Evolutionary conservation across 306 rosid genomes (phyloP), one percentile per base, ranked within the genome.

Genomic region (Ammopiptanthus mongolicus): DNA sequence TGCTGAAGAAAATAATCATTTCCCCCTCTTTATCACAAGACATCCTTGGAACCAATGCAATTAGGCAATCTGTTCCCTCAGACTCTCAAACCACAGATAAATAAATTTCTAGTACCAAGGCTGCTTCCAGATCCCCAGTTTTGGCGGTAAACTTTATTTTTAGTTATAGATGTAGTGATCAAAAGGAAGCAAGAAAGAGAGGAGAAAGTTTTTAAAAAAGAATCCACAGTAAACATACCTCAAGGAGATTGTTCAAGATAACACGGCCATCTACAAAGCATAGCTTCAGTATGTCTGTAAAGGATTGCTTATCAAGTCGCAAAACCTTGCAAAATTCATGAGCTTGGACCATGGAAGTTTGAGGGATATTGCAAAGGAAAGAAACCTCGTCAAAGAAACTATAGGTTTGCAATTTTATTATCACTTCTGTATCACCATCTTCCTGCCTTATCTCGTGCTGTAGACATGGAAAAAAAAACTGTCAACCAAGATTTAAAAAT

Each of bases 341-440:
- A 66, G 77, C 90, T 33, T 48, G 72, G 46, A 90, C 80, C 2
- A 66, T 78, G 79, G 78, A 86, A 18, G 72, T 75, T 62, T 87
- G 90, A 82, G 85, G 87, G 62, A 73, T 72, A 77, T 86, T 83
- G 74, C 96, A 87, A 69, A 90, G 87, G 36, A 87, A 86, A 39
- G 96, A 90, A 75, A 90, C 68, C 71, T 90, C 90, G 28, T 90
- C 92, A 61, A 87, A 82, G 29, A 78, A 82, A 78, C 84, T 69
- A 59, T 78, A 55, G 5, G 68, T 73, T 23, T 69, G 80, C 46
- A 89, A 82, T 18, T 12, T 81, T 17, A 61, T 46, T 1, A 28
- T 17, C 75, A 82, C 81, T 44, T 80, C 86, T 28, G 50, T 61
- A 39, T 76, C 84, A 73, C 74, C 83, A 48, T 75, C 87, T 69